A percentile compares a stretch with the other conserved stretches of the same genome.
These are phyloP conservation scores for Raddia guianensis DNA, from an alignment of 176 grass and related monocot species.

Conservation along the genomic window DNA sequence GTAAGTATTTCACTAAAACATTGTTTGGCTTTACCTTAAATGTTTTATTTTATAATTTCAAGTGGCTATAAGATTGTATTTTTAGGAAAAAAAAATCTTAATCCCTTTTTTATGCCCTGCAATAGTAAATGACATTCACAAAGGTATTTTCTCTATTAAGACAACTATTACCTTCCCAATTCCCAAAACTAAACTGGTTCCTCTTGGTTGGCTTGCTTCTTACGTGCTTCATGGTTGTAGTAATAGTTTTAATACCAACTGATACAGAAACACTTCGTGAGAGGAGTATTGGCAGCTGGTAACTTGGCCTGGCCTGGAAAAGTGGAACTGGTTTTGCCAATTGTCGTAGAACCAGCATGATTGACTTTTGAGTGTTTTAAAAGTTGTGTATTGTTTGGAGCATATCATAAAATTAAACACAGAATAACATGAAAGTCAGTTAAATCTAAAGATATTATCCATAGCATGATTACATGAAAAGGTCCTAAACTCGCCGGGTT, in stretches of 20 bases:
- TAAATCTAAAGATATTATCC: neutral
- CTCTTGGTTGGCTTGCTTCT: neutral
- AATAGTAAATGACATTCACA: neutral
- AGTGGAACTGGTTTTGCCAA: slow-evolving; percentile 11
- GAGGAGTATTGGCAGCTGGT: slow-evolving; percentile 3
- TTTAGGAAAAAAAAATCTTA: slow-evolving; percentile 15
- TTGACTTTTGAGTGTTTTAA: neutral
- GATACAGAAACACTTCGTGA: neutral
- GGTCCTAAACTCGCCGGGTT: neutral
- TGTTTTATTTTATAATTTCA: slow-evolving; percentile 16
- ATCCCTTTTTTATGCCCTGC: neutral
- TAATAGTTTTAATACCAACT: neutral
- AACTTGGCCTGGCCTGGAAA: neutral
- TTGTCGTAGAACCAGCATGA: neutral
- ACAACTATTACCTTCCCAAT: neutral
- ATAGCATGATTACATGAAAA: neutral
- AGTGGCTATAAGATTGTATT: slow-evolving; percentile 25
- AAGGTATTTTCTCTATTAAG: no score
- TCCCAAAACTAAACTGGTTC: neutral
- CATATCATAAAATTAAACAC: slow-evolving; percentile 20
- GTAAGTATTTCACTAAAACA: slow-evolving; percentile 53
- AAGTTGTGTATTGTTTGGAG: slow-evolving; percentile 1
- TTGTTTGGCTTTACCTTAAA: neutral
- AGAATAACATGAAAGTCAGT: neutral
- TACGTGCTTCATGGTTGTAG: neutral